Conservation (phyloP, 495 filamentous ascomycete species). For the Trichoderma virens region DNA sequence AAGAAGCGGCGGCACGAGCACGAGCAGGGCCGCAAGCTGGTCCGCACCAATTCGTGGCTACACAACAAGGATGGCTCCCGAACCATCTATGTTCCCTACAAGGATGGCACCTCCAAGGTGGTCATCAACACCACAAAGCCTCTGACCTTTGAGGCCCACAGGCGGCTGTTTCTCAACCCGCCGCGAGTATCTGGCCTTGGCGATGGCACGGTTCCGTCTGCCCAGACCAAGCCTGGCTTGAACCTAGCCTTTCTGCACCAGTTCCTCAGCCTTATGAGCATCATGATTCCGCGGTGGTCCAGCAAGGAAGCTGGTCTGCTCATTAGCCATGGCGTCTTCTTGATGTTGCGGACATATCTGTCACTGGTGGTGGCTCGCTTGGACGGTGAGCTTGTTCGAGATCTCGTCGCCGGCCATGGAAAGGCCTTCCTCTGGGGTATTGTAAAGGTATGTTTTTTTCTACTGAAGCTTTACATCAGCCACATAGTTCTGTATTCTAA, state of each 20-base stretch:
- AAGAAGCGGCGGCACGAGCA: slow-evolving; percentile 61
- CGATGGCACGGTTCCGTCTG: slow-evolving; percentile 76
- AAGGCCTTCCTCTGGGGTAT: slow-evolving; percentile 83
- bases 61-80: slow-evolving; percentile 88
- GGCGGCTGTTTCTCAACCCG: slow-evolving; percentile 86
- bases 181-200: slow-evolving; percentile 66
- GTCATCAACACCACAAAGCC: slow-evolving; percentile 87
- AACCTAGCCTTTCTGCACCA: slow-evolving; percentile 99
- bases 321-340: slow-evolving; percentile 76
- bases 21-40: slow-evolving; percentile 66
- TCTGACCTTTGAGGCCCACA: slow-evolving; percentile 92
- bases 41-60: slow-evolving; percentile 88
- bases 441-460: slow-evolving; percentile 51
- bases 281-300: slow-evolving; percentile 92
- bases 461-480: background rate
- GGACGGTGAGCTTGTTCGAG: slow-evolving; percentile 93
- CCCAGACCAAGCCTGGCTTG: slow-evolving; percentile 84
- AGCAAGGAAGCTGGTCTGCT: slow-evolving; percentile 92
- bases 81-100: slow-evolving; percentile 91
- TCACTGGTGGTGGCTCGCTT: slow-evolving; percentile 86
- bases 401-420: slow-evolving; percentile 90
- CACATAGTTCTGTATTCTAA: background rate
- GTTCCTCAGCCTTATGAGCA: slow-evolving; percentile 87
- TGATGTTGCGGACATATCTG: slow-evolving; percentile 88
- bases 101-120: slow-evolving; percentile 78